Evolutionary conservation across 2,329 filamentous ascomycete species (phyloP).

Genomic region (Stemphylium lycopersici): DNA sequence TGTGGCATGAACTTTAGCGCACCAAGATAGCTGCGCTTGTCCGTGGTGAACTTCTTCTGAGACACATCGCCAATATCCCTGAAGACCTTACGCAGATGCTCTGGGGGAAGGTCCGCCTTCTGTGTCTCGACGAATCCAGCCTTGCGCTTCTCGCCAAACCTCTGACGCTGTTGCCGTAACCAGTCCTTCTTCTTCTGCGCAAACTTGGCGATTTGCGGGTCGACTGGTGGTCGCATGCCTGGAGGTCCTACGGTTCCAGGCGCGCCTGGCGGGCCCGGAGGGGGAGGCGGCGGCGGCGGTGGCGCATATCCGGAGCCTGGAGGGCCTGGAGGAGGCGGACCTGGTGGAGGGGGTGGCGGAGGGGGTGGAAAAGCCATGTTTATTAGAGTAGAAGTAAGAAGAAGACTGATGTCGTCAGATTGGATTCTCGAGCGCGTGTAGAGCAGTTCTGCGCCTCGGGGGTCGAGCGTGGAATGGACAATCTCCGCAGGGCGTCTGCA

Average conservation of each 20-base stretch:
- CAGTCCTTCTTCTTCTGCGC: slow-evolving; percentile 99
- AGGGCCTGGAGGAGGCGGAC: slow-evolving; percentile 33
- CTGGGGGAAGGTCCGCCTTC: slow-evolving; percentile 97
- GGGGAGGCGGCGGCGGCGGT: slow-evolving; percentile 69
- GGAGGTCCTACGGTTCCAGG: slow-evolving; percentile 63
- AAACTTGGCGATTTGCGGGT: slow-evolving; percentile 90
- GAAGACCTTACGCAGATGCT: slow-evolving; percentile 97
- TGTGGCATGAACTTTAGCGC: slow-evolving; percentile 99
- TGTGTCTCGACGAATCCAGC: slow-evolving; percentile 96
- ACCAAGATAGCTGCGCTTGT: slow-evolving; percentile 97
- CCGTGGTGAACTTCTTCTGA: slow-evolving; percentile 98
- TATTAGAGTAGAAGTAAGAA: slow-evolving; percentile 1
- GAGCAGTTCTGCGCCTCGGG: neutral
- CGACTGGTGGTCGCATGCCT: slow-evolving; percentile 73
- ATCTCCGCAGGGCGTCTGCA: neutral
- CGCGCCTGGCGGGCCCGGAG: slow-evolving; percentile 56
- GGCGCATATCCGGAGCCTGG: slow-evolving; percentile 34
- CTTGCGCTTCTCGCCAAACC: slow-evolving; percentile 96
- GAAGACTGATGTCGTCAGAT: slow-evolving; percentile 3
- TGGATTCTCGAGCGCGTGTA: neutral
- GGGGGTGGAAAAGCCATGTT: slow-evolving; percentile 38
- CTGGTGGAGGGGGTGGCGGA: slow-evolving; percentile 33
- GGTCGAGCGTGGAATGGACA: neutral
- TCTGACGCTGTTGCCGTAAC: slow-evolving; percentile 86
- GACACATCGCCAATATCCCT: slow-evolving; percentile 98